A percentile compares a stretch with the other conserved stretches of the same genome.
These are phyloP conservation scores for Cavenderia fasciculata DNA, from an alignment of 78 protist species.

Conservation along the genomic window DNA sequence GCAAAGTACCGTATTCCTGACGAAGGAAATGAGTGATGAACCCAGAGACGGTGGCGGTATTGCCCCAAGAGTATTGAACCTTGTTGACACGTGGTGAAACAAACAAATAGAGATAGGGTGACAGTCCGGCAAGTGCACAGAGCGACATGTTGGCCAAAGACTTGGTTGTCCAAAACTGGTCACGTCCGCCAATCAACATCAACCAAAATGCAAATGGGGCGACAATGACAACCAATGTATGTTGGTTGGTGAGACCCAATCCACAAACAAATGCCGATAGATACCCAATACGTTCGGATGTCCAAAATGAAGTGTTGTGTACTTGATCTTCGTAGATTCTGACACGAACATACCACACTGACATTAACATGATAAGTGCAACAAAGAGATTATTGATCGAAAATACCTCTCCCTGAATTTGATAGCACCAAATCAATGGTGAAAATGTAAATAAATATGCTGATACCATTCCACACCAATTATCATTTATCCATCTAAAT, in stretches of 20 bases:
- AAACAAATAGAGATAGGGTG: slow-evolving; percentile 81
- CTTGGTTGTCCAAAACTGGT: slow-evolving; percentile 26
- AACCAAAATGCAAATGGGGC: slow-evolving; percentile 76
- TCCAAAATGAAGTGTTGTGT: slow-evolving; percentile 49
- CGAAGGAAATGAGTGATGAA: slow-evolving; percentile 86
- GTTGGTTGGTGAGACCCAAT: slow-evolving; percentile 86
- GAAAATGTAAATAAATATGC: slow-evolving; percentile 73
- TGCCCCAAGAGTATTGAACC: slow-evolving; percentile 72
- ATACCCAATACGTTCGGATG: slow-evolving; percentile 30
- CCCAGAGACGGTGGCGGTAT: slow-evolving; percentile 52
- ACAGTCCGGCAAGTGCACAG: slow-evolving; percentile 56
- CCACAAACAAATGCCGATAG: slow-evolving; percentile 79
- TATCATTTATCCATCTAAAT: slow-evolving; percentile 31
- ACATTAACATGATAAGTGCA: slow-evolving; percentile 27
- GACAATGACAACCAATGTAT: slow-evolving; percentile 78
- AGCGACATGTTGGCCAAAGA: background rate
- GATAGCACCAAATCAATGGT: slow-evolving; percentile 87
- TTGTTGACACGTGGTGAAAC: slow-evolving; percentile 20
- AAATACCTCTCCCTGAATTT: slow-evolving; percentile 86
- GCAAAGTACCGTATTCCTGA: slow-evolving; percentile 88
- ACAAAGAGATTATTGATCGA: slow-evolving; percentile 84
- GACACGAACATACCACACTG: slow-evolving; percentile 47
- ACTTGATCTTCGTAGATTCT: slow-evolving; percentile 49
- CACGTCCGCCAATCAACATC: slow-evolving; percentile 39
- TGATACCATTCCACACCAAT: slow-evolving; percentile 51